Conservation (phyloP, 495 filamentous ascomycete genomes). For the Podospora comata region DNA sequence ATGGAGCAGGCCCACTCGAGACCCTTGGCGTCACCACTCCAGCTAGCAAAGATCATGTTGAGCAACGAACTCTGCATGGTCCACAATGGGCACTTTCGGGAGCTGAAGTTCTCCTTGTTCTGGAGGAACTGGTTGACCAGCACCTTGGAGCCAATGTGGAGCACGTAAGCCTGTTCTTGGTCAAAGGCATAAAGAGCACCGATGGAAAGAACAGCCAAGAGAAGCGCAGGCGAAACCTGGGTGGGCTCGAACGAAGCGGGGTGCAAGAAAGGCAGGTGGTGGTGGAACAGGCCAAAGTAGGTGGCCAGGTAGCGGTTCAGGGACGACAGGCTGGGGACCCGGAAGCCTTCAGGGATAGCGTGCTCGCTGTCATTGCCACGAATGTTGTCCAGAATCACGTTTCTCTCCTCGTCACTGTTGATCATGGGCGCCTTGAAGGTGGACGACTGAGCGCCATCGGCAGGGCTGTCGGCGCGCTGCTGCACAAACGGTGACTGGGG, state of each 20-base stretch:
- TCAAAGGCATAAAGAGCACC: conserved; percentile 96
- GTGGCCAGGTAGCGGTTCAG: conserved; percentile 89
- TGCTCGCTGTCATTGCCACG: conserved; percentile 71
- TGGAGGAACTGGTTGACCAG: conserved; percentile 95
- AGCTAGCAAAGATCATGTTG: conserved; percentile 99
- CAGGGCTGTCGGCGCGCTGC: conserved; percentile 63
- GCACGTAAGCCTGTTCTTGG: conserved; percentile 88
- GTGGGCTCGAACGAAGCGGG: conserved; percentile 85
- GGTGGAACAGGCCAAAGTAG: conserved; percentile 96
- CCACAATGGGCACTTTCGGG: conserved; percentile 96
- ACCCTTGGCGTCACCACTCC: conserved; percentile 97
- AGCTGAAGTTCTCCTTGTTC: conserved; percentile 98
- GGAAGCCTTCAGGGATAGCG: conserved; percentile 84
- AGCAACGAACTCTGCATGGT: conserved; percentile 93
- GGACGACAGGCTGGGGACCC: conserved; percentile 69
- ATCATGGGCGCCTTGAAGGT: conserved; percentile 67
- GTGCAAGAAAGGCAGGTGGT: conserved; percentile 94
- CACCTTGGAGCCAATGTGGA: conserved; percentile 97
- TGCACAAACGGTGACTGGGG: conserved; percentile 62
- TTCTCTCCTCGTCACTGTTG: conserved; percentile 72
- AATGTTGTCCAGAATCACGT: conserved; percentile 80
- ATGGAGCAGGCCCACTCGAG: conserved; percentile 98
- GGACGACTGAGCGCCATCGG: conserved; percentile 53
- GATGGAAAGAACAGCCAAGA: conserved; percentile 91
- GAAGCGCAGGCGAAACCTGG: conserved; percentile 69